A percentile compares a stretch with the other conserved stretches of the same genome.
Conservation (phyloP, 164 flowering plant species). For the Stephania cephalantha region DNA sequence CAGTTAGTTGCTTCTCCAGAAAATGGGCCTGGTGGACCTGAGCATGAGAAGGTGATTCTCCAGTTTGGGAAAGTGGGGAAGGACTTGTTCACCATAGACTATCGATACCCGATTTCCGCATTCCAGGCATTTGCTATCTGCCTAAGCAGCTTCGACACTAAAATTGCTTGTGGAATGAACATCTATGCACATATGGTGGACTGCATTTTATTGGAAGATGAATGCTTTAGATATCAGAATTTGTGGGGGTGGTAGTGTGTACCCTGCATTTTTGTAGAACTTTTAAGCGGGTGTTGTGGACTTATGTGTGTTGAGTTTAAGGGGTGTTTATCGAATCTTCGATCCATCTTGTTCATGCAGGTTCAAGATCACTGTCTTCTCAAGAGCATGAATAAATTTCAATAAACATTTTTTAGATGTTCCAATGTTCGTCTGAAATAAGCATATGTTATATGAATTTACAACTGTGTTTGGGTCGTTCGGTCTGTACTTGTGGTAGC, state of each 20-base stretch:
- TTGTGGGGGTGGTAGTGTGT: not conserved
- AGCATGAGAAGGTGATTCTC: conserved; percentile 63
- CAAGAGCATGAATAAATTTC: not conserved
- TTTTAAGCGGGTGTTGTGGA: not conserved
- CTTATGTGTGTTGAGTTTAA: not conserved
- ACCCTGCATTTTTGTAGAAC: not conserved
- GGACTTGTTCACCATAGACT: conserved; percentile 80
- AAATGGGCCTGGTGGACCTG: conserved; percentile 35
- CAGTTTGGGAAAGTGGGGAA: conserved; percentile 74
- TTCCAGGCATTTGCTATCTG: conserved; percentile 79
- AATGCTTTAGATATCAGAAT: not conserved
- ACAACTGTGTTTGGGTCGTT: not conserved
- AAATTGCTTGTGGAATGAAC: too few relatives aligned
- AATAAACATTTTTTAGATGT: not conserved
- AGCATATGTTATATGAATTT: not conserved
- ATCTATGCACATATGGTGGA: too few relatives aligned
- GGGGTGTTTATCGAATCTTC: not conserved
- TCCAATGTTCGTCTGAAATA: too few relatives aligned
- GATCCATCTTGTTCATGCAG: not conserved
- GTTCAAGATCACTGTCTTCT: not conserved
- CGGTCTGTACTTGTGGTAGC: not conserved
- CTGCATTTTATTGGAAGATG: not conserved
- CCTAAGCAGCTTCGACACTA: conserved; percentile 85
- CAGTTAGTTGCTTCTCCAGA: conserved; percentile 63
- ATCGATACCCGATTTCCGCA: conserved; percentile 66